phyloP scores from a whole-genome alignment of 202 grass and related monocot species.

The Tripidium arundinaceum region DNA sequence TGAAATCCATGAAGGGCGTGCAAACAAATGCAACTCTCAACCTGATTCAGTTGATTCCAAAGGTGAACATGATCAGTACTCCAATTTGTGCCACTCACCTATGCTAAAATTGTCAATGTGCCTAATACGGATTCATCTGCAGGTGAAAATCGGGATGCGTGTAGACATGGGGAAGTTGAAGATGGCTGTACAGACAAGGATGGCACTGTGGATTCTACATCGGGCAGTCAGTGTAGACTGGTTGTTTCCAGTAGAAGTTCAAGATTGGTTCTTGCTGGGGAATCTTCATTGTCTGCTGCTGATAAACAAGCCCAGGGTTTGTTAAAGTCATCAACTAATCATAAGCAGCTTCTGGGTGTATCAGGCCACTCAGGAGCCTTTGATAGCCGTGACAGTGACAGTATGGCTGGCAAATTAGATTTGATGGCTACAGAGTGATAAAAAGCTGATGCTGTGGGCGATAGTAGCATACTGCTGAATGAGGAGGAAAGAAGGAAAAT shows the following conservation, averaged over 20 bases:
- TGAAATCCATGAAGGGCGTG: conserved; percentile 21
- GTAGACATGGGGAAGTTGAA: conserved; percentile 27
- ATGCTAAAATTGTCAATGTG: conserved; percentile 9
- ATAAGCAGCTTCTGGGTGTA: background rate
- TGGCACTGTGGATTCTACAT: conserved; percentile 10
- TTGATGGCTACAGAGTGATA: background rate
- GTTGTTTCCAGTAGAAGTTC: conserved; percentile 21
- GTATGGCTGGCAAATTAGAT: conserved; percentile 20
- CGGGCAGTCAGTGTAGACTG: conserved; percentile 8
- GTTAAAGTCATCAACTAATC: conserved; percentile 21
- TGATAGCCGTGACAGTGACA: conserved; percentile 26
- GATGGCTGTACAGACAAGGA: conserved; percentile 16
- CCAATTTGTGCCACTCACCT: background rate
- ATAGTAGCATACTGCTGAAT: conserved; percentile 14
- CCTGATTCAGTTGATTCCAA: conserved; percentile 5
- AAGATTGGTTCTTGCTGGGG: conserved; percentile 18
- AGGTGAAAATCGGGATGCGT: conserved; percentile 4
- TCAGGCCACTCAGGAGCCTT: conserved; percentile 6
- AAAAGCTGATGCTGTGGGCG: background rate
- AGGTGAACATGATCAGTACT: conserved; percentile 20
- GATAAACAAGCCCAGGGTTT: conserved; percentile 16
- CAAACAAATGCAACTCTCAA: background rate
- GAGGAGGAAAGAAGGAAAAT: conserved; percentile 26
- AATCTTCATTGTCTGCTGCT: conserved; percentile 23
- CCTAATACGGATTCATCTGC: conserved; percentile 3